A percentile compares a stretch with the other conserved stretches of the same genome.
phyloP scores from a whole-genome alignment of 257 asterid species.

The Primulina eburnea region DNA sequence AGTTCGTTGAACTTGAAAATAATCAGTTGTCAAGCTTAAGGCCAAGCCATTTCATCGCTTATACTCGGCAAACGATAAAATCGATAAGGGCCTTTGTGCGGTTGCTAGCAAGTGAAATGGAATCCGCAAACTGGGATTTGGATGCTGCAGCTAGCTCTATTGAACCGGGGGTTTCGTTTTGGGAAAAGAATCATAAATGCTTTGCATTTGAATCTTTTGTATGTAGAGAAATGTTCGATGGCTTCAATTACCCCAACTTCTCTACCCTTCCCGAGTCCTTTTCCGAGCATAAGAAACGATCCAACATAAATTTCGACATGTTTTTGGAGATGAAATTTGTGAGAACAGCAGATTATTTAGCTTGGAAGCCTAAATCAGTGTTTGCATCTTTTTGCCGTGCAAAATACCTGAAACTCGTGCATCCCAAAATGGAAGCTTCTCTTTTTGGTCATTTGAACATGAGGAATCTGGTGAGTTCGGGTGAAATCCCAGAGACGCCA shows the following conservation, averaged over 20 bases:
- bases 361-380: slow-evolving; percentile 69
- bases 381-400: slow-evolving; percentile 57
- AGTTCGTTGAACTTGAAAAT: slow-evolving; percentile 31
- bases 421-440: slow-evolving; percentile 65
- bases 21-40: slow-evolving; percentile 39
- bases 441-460: slow-evolving; percentile 52
- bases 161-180: slow-evolving; percentile 48
- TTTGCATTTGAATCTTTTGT: slow-evolving; percentile 75
- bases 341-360: slow-evolving; percentile 52
- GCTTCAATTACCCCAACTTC: slow-evolving; percentile 52
- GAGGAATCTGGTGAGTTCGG: slow-evolving; percentile 45
- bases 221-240: slow-evolving; percentile 67
- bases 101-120: slow-evolving; percentile 55
- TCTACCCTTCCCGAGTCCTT: slow-evolving; percentile 24
- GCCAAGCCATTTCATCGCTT: slow-evolving; percentile 51
- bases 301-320: slow-evolving; percentile 35
- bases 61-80: slow-evolving; percentile 44
- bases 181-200: slow-evolving; percentile 46
- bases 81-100: slow-evolving; percentile 60
- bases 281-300: slow-evolving; percentile 25
- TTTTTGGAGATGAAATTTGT: slow-evolving; percentile 57
- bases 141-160: slow-evolving; percentile 61
- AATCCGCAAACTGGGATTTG: slow-evolving; percentile 71
- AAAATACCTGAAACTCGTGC: slow-evolving; percentile 53
- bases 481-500: slow-evolving; percentile 53